Evolutionary conservation across 2,329 filamentous ascomycete species (phyloP).

Genomic region (Colletotrichum eleusines): DNA sequence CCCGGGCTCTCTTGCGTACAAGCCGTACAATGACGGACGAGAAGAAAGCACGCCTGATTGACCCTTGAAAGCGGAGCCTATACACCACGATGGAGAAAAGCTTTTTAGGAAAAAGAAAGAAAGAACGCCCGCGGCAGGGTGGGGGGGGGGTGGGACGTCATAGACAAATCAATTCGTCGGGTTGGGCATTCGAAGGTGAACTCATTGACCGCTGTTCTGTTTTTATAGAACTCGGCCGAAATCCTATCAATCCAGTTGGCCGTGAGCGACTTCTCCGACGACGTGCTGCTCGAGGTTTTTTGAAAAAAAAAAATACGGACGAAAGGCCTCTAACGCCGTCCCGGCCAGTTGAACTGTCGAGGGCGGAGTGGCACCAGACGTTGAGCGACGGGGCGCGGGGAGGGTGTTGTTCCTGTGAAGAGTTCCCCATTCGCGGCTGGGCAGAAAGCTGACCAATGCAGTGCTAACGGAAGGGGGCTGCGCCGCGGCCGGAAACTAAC

Average conservation of each 20-base stretch:
- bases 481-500: slow-evolving; percentile 29
- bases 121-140: slow-evolving; percentile 9
- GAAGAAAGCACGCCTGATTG: neutral
- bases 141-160: no score
- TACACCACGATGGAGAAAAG: neutral
- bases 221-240: slow-evolving; percentile 1
- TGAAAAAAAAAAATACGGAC: no score
- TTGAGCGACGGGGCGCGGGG: no score
- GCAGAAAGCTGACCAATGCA: no score
- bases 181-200: neutral
- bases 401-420: no score
- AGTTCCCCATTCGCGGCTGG: no score
- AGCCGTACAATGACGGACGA: neutral
- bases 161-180: slow-evolving; percentile 8
- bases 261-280: slow-evolving; percentile 11
- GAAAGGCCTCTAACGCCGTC: no score
- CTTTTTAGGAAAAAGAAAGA: neutral
- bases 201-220: slow-evolving; percentile 5
- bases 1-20: neutral
- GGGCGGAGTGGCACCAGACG: neutral
- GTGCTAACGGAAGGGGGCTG: neutral
- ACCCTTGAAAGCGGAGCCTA: neutral
- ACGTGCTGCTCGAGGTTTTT: neutral
- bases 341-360: neutral
- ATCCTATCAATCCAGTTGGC: neutral